phyloP scores from a whole-genome alignment of 306 rosid genomes.

The Cyclanthera cordifolia region DNA sequence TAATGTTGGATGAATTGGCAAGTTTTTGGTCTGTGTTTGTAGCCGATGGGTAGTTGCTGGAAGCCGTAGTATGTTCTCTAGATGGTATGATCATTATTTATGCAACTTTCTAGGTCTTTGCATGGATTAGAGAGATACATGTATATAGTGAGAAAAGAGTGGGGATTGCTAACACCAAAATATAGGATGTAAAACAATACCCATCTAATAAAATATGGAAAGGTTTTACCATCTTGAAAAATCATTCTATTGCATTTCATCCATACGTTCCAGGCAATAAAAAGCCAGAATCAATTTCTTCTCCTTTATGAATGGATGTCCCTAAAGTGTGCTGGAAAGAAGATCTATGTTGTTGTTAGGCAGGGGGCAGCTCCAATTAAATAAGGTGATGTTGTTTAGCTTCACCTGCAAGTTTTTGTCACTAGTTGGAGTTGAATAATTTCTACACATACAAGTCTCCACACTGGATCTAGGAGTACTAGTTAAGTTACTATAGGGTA shows the following conservation, averaged over 20 bases:
- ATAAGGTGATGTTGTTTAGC: background rate
- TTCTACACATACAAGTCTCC: background rate
- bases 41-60: constrained; percentile 2
- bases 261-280: too few relatives aligned
- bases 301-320: too few relatives aligned
- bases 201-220: too few relatives aligned
- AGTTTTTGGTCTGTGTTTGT: constrained; percentile 7
- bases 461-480: background rate
- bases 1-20: background rate
- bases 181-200: too few relatives aligned
- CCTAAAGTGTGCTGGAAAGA: too few relatives aligned
- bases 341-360: too few relatives aligned
- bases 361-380: too few relatives aligned
- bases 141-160: background rate
- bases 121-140: background rate
- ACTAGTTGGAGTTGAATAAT: background rate
- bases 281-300: too few relatives aligned
- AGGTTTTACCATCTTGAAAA: too few relatives aligned
- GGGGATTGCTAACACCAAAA: too few relatives aligned
- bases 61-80: background rate
- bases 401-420: background rate
- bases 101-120: background rate
- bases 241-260: too few relatives aligned
- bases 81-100: background rate
- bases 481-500: background rate